Evolutionary conservation across 2,329 filamentous ascomycete species (phyloP).

Genomic region (Eutypella sp.): DNA sequence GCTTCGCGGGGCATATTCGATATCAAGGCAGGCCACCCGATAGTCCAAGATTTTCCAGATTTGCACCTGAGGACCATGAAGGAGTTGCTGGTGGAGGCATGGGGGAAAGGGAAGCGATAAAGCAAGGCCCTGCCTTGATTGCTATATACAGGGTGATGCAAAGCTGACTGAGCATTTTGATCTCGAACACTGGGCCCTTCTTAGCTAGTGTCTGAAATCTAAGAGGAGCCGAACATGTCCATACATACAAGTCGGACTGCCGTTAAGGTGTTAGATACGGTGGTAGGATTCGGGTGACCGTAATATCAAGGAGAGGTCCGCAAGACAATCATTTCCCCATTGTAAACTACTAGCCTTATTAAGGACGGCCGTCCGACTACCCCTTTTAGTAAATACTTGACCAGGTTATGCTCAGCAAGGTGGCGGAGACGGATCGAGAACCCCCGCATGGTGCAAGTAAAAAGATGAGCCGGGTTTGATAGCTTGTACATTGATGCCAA

Average conservation of each 20-base stretch:
- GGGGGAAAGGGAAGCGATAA: no score
- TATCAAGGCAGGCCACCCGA: no score
- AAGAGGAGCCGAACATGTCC: not conserved
- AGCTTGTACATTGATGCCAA: not conserved
- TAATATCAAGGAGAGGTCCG: not conserved
- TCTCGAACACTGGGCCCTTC: not conserved
- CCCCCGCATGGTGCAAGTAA: conserved; percentile 16
- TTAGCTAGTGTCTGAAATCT: not conserved
- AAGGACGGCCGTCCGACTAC: not conserved
- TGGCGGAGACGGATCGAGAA: conserved; percentile 18
- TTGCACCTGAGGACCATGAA: no score
- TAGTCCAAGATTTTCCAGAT: no score
- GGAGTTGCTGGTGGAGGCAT: no score
- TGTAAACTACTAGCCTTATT: not conserved
- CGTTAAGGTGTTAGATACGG: not conserved
- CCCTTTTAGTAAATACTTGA: conserved; percentile 1
- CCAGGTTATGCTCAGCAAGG: conserved; percentile 8
- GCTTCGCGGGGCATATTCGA: no score
- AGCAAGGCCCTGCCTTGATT: no score
- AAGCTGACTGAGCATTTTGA: not conserved
- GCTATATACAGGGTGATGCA: not conserved
- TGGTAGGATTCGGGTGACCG: not conserved
- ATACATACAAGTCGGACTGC: not conserved
- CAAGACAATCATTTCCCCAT: not conserved
- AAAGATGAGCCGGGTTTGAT: conserved; percentile 14